phyloP scores from a whole-genome alignment of 2,329 filamentous ascomycete genomes.

The Sphaceloma murrayae region DNA sequence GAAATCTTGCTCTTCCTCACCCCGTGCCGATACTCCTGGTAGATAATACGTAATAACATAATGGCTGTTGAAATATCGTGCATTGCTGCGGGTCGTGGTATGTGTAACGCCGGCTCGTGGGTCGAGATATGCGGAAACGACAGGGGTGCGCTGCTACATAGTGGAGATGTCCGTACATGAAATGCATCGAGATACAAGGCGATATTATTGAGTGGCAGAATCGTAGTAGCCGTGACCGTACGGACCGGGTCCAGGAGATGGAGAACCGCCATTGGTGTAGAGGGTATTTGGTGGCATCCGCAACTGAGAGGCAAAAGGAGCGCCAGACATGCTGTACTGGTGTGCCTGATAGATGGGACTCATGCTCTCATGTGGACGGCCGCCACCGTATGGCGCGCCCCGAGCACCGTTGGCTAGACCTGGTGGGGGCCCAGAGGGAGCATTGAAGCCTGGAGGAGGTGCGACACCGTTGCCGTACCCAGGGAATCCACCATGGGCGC shows the following conservation, averaged over 20 bases:
- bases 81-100: slow-evolving; percentile 10
- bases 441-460: slow-evolving; percentile 71
- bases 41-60: background rate
- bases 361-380: slow-evolving; percentile 3
- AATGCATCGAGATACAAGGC: background rate
- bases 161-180: no score
- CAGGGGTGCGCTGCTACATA: slow-evolving; percentile 7
- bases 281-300: slow-evolving; percentile 14
- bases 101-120: slow-evolving; percentile 9
- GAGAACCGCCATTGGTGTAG: slow-evolving; percentile 9
- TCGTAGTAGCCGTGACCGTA: slow-evolving; percentile 14
- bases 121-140: slow-evolving; percentile 10
- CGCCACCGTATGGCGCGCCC: slow-evolving; percentile 1
- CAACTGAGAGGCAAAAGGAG: slow-evolving; percentile 13
- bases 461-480: slow-evolving; percentile 52
- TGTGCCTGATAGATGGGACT: slow-evolving; percentile 16
- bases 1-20: no score
- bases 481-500: slow-evolving; percentile 43
- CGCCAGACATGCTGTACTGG: slow-evolving; percentile 16
- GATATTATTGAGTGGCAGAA: slow-evolving; percentile 7
- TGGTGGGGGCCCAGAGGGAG: slow-evolving; percentile 38
- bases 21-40: background rate
- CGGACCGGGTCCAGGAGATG: slow-evolving; percentile 2
- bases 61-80: no score
- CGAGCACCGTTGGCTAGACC: slow-evolving; percentile 5